These are phyloP conservation scores for Endoconidiophora laricicola DNA, from an alignment of 2,329 filamentous ascomycete genomes.

Conservation along the genomic window DNA sequence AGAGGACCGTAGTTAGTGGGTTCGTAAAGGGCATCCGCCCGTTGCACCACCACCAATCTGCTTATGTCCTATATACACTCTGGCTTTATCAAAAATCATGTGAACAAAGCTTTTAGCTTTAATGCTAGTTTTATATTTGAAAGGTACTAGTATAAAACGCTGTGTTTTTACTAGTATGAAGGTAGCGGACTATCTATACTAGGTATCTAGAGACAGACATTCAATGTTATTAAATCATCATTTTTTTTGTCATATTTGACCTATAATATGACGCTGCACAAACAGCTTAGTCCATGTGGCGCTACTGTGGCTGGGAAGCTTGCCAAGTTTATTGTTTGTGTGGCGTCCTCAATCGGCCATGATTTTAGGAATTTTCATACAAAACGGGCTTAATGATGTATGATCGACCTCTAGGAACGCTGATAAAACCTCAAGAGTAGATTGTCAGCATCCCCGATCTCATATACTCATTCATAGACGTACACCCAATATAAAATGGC, in stretches of 20 bases:
- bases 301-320: neutral
- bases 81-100: too few relatives aligned
- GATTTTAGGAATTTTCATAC: conserved; percentile 2
- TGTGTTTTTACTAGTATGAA: too few relatives aligned
- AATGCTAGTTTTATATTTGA: too few relatives aligned
- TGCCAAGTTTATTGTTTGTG: neutral
- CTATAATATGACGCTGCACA: neutral
- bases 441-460: neutral
- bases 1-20: too few relatives aligned
- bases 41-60: too few relatives aligned
- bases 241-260: neutral
- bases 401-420: neutral
- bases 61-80: too few relatives aligned
- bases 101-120: too few relatives aligned
- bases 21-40: too few relatives aligned
- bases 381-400: neutral
- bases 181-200: neutral
- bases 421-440: neutral
- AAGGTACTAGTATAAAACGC: too few relatives aligned
- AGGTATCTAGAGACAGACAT: too few relatives aligned
- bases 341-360: conserved; percentile 1
- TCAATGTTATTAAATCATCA: neutral
- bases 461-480: neutral
- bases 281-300: neutral
- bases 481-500: conserved; percentile 21